Conservation (phyloP, 192 early-diverging fungal species). For the Coemansia aciculifera region DNA sequence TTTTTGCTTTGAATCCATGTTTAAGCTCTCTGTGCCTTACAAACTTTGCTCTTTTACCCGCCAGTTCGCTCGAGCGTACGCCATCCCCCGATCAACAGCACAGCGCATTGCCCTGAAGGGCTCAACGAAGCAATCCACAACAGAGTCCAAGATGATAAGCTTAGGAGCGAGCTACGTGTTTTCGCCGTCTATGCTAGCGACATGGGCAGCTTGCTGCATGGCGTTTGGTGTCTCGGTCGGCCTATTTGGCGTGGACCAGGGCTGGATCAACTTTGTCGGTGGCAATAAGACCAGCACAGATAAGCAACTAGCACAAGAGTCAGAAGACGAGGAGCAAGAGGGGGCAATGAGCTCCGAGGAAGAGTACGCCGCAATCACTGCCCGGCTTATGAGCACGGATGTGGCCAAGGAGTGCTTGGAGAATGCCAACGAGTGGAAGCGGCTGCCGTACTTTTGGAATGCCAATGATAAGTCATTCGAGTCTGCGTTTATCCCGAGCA, state of each 20-base stretch:
- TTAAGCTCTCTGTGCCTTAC: neutral
- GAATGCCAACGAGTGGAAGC: conserved; percentile 49
- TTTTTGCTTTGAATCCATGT: neutral
- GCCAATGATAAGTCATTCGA: conserved; percentile 1
- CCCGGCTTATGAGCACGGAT: conserved; percentile 23
- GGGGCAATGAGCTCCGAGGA: neutral
- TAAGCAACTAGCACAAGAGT: neutral
- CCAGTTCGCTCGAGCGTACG: conserved; percentile 33
- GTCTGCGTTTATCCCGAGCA: conserved; percentile 28
- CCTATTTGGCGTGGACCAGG: conserved; percentile 39
- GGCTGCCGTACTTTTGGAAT: conserved; percentile 48
- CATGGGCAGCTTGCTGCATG: conserved; percentile 52
- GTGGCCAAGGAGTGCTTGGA: conserved; percentile 40
- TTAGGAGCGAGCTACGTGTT: conserved; percentile 33
- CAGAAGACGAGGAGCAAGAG: neutral
- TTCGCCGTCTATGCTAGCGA: conserved; percentile 45
- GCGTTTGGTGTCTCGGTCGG: conserved; percentile 38
- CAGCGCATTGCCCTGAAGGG: conserved; percentile 19
- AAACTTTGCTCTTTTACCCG: conserved; percentile 1
- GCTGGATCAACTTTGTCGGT: conserved; percentile 38
- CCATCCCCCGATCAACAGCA: conserved; percentile 36
- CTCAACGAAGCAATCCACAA: neutral
- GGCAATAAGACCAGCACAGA: neutral
- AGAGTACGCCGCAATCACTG: conserved; percentile 8
- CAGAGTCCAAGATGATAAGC: conserved; percentile 7